Conservation (phyloP, 495 filamentous ascomycete species). For the Daldinia concentrica region DNA sequence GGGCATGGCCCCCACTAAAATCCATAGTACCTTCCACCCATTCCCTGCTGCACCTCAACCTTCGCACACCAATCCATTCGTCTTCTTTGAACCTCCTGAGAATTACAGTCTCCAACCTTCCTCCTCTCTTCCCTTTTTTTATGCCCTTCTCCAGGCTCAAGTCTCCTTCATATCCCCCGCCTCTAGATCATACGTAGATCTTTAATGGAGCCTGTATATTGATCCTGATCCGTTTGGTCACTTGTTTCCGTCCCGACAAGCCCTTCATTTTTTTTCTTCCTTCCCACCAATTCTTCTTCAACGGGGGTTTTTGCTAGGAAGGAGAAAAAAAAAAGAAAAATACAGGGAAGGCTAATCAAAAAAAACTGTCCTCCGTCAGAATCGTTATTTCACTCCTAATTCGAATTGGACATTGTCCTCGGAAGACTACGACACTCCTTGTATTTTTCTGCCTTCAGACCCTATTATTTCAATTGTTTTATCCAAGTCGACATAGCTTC, state of each 20-base stretch:
- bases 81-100: conserved; percentile 48
- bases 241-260: conserved; percentile 33
- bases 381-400: conserved; percentile 30
- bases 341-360: conserved; percentile 30
- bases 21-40: conserved; percentile 41
- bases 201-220: conserved; percentile 69
- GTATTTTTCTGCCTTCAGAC: conserved; percentile 30
- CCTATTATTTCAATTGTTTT: conserved; percentile 31
- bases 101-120: conserved; percentile 49
- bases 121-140: conserved; percentile 49
- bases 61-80: conserved; percentile 33
- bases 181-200: conserved; percentile 57
- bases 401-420: conserved; percentile 36
- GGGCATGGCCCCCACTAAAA: conserved; percentile 41
- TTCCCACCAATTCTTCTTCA: conserved; percentile 48
- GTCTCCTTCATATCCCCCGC: conserved; percentile 46
- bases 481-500: conserved; percentile 31
- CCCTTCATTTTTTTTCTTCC: conserved; percentile 45
- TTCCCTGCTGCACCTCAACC: conserved; percentile 32
- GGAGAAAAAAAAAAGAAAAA: neutral
- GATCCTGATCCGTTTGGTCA: conserved; percentile 50
- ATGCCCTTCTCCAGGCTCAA: conserved; percentile 53
- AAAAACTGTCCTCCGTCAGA: conserved; percentile 34
- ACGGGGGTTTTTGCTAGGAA: conserved; percentile 41
- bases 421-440: conserved; percentile 40